A percentile compares a stretch with the other conserved stretches of the same genome.
These are phyloP conservation scores for Coelastrella sp. DNA, from an alignment of 139 green algal genomes.

Conservation along the genomic window DNA sequence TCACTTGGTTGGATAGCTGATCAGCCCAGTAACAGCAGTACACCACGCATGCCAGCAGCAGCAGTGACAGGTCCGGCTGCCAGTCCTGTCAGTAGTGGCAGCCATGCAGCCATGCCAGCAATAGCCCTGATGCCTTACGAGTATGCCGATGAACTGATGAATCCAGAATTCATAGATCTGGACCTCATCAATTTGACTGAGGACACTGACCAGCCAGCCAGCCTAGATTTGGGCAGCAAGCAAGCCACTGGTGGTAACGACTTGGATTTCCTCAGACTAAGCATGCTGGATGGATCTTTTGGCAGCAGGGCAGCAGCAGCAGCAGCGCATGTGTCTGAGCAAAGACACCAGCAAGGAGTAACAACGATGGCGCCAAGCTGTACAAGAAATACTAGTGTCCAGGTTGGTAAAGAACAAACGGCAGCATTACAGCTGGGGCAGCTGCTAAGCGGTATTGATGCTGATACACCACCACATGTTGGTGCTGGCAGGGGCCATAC, in stretches of 20 bases:
- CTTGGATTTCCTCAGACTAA: not conserved
- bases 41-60: conserved; percentile 5
- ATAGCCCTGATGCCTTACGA: conserved; percentile 7
- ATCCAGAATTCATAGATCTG: conserved; percentile 30
- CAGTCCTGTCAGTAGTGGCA: conserved; percentile 24
- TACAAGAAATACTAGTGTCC: not conserved
- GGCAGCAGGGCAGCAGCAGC: not conserved
- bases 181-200: conserved; percentile 19
- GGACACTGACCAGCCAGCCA: not conserved
- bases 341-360: not conserved
- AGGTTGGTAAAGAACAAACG: not conserved
- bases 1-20: not conserved
- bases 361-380: not conserved
- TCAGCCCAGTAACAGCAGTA: not conserved
- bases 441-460: not conserved
- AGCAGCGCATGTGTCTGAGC: not conserved
- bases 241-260: not conserved
- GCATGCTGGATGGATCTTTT: not conserved
- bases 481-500: not conserved
- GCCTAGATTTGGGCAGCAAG: not conserved
- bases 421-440: not conserved
- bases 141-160: not conserved
- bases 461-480: not conserved
- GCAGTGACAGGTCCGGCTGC: not conserved
- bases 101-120: conserved; percentile 1